Evolutionary conservation across 768 basidiomycete genomes (phyloP).

Genomic region (Baorangia bicolor): DNA sequence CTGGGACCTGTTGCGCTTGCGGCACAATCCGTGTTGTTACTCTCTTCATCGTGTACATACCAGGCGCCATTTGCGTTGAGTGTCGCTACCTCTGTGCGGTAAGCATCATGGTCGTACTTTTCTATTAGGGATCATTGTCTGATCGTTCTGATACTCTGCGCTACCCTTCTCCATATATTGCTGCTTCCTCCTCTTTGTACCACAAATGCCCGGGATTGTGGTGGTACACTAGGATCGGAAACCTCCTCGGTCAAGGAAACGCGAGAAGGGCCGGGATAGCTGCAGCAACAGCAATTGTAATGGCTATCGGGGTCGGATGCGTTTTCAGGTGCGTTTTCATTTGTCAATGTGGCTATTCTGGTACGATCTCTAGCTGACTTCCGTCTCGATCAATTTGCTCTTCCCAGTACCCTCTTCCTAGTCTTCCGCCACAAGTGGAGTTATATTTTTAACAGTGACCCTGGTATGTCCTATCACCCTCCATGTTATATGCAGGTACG

Average conservation of each 20-base stretch:
- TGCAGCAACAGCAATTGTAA: slow-evolving; percentile 59
- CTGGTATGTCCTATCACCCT: slow-evolving; percentile 36
- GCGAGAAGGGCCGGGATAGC: slow-evolving; percentile 70
- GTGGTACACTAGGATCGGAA: slow-evolving; percentile 63
- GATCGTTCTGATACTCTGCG: not conserved
- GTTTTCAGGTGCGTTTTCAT: slow-evolving; percentile 52
- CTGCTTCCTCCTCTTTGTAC: not conserved
- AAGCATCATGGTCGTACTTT: slow-evolving; percentile 16
- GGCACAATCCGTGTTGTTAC: slow-evolving; percentile 82
- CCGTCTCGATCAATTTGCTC: not conserved
- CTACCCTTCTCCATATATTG: not conserved
- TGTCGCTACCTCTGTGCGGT: slow-evolving; percentile 86
- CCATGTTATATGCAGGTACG: not conserved
- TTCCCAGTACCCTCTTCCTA: slow-evolving; percentile 49
- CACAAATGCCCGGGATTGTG: not conserved
- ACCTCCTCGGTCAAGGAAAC: slow-evolving; percentile 80
- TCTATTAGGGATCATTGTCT: not conserved
- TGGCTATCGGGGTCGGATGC: slow-evolving; percentile 65
- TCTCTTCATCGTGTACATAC: slow-evolving; percentile 72
- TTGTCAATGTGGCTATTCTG: not conserved
- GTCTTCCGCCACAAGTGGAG: slow-evolving; percentile 67
- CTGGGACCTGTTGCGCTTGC: slow-evolving; percentile 82
- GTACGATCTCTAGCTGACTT: not conserved
- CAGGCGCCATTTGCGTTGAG: slow-evolving; percentile 84
- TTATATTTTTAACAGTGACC: slow-evolving; percentile 71